These are phyloP conservation scores for Malus asiatica DNA, from an alignment of 306 rosid species.

Conservation along the genomic window DNA sequence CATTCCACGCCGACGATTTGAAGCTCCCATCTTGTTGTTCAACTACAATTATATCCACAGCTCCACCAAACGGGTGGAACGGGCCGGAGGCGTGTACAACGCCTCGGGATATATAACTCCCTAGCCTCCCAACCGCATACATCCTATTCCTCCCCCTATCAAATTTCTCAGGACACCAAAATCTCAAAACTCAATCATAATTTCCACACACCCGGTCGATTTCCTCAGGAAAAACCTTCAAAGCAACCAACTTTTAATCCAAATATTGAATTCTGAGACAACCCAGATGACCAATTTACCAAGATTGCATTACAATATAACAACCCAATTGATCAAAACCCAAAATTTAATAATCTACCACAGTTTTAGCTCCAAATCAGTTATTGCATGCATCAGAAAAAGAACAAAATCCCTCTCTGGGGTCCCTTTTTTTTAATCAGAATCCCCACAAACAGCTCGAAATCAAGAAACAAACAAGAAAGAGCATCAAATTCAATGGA, in stretches of 20 bases:
- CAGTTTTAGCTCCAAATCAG: background rate
- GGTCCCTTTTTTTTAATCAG: background rate
- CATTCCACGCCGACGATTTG: constrained; percentile 92
- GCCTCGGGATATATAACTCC: constrained; percentile 62
- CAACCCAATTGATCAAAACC: background rate
- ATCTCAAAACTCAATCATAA: constrained; percentile 14
- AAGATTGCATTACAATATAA: background rate
- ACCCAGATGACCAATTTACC: constrained; percentile 16
- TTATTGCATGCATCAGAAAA: background rate
- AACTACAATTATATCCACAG: constrained; percentile 87
- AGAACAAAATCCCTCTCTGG: background rate
- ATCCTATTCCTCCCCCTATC: constrained; percentile 31
- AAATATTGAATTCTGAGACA: constrained; percentile 5
- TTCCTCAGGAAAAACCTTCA: constrained; percentile 9
- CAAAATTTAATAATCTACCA: background rate
- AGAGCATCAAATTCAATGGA: background rate
- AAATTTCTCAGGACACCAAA: constrained; percentile 6
- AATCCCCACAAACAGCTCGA: background rate
- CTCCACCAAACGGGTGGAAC: constrained; percentile 93
- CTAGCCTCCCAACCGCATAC: constrained; percentile 81
- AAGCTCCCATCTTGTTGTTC: constrained; percentile 73
- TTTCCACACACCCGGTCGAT: background rate
- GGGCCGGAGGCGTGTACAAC: constrained; percentile 74
- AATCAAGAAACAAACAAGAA: constrained; percentile 1
- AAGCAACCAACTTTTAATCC: background rate